Evolutionary conservation across 768 basidiomycete species (phyloP).

Genomic region (Xerocomus spinulosus): DNA sequence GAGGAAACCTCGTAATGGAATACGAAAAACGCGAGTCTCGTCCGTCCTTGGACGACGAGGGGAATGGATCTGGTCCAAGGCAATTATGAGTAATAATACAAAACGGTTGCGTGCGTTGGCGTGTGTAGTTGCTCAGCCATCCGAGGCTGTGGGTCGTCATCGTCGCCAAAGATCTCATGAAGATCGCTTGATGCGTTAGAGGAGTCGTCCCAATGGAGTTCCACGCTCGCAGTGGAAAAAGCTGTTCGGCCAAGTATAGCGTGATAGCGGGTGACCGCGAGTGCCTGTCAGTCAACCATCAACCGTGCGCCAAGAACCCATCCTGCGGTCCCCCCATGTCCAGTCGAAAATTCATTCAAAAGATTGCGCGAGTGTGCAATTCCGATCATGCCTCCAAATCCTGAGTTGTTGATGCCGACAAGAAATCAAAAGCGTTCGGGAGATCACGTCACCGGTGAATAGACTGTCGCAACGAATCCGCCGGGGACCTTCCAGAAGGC

Average conservation of each 20-base stretch:
- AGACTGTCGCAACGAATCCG: slow-evolving; percentile 30
- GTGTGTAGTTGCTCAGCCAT: slow-evolving; percentile 13
- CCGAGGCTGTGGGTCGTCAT: slow-evolving; percentile 17
- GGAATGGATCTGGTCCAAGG: slow-evolving; percentile 21
- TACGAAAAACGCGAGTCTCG: slow-evolving; percentile 17
- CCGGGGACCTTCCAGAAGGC: slow-evolving; percentile 27
- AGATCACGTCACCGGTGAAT: slow-evolving; percentile 27
- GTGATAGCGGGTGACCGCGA: slow-evolving; percentile 8
- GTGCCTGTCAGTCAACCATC: slow-evolving; percentile 11
- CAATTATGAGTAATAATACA: slow-evolving; percentile 36
- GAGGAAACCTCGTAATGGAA: slow-evolving; percentile 18
- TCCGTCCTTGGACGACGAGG: slow-evolving; percentile 20
- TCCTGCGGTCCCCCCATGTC: slow-evolving; percentile 14
- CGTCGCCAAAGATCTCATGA: slow-evolving; percentile 20
- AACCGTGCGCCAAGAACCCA: slow-evolving; percentile 17
- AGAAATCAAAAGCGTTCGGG: slow-evolving; percentile 22
- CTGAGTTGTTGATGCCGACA: slow-evolving; percentile 28
- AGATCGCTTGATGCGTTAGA: slow-evolving; percentile 21
- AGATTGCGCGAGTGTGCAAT: slow-evolving; percentile 21
- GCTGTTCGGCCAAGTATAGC: slow-evolving; percentile 7
- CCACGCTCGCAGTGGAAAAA: slow-evolving; percentile 21
- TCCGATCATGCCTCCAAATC: slow-evolving; percentile 23
- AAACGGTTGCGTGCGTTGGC: slow-evolving; percentile 12
- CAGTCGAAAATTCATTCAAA: slow-evolving; percentile 27
- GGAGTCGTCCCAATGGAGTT: slow-evolving; percentile 20